Base-by-base conservation (phyloP, 1,139 yeast genomes). In the Hyphopichia pseudoburtonii region DNA sequence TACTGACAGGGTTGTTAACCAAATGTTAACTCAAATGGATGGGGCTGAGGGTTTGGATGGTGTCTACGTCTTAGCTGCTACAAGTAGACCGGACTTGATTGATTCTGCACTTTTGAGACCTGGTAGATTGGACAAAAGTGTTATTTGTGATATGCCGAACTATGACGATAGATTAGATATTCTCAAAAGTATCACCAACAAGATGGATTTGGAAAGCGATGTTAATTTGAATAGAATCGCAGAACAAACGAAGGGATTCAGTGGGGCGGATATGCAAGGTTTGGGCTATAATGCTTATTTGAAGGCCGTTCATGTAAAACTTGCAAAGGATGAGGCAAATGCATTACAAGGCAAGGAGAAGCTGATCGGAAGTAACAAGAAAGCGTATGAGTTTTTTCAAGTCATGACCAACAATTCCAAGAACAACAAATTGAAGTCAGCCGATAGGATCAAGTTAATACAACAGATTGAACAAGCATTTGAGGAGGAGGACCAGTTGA, bases 1-100 rank as follows among this genome's bases (percentile, higher is more conserved):
- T 4, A 92, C 98, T 1, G 98, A 92, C 58, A 76, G 98, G 53
- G 97, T 92, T 29, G 98, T 92, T 28, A 94, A 94, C 61, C 98
- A 92, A 57, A 79, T 92, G 82, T 76, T 92, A 53, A 92, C 98
- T 0, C 97, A 94, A 58, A 89, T 92, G 96, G 99, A 92, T 62
- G 99, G 99, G 65, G 97, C 97, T 1, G 98, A 92, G 60, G 97
- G 97, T 0, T 68, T 90, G 26, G 97, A 90, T 52, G 97, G 97
- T 1, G 98, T 94, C 3, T 92, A 92, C 54, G 96, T 94, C 1
- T 69, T 92, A 23, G 98, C 97, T 0, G 98, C 98, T 1, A 94
- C 98, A 0, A 82, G 92, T 51, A 73, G 98, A 50, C 97, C 97
- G 0, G 97, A 92, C 55, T 72, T 92, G 51, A 90, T 94, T 48